phyloP scores from a whole-genome alignment of 805 yeast species.

The Wickerhamiella nectarea region DNA sequence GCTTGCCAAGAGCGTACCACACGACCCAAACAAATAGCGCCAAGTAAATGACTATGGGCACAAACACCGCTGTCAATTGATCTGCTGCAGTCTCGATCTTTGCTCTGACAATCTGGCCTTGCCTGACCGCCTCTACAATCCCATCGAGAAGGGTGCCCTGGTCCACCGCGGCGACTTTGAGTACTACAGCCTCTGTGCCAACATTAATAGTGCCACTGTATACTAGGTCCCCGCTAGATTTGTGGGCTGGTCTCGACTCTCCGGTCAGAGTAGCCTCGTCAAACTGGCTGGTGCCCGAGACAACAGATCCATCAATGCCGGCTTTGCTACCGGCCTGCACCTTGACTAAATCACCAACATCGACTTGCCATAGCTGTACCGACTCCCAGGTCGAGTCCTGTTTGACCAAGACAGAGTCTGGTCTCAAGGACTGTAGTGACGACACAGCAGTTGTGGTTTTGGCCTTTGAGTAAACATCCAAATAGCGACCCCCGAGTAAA shows the following conservation, averaged over 20 bases:
- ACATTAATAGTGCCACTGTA: slow-evolving; percentile 60
- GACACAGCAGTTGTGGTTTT: slow-evolving; percentile 56
- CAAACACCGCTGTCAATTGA: slow-evolving; percentile 53
- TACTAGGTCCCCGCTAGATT: slow-evolving; percentile 46
- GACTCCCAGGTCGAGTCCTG: slow-evolving; percentile 17
- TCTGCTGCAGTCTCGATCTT: slow-evolving; percentile 65
- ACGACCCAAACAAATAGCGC: slow-evolving; percentile 55
- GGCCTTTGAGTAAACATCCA: slow-evolving; percentile 53
- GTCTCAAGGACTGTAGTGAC: slow-evolving; percentile 38
- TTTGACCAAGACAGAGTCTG: slow-evolving; percentile 32
- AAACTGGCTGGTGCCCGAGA: slow-evolving; percentile 61
- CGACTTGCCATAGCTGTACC: slow-evolving; percentile 34
- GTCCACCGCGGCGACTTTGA: not conserved
- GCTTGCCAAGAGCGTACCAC: slow-evolving; percentile 48
- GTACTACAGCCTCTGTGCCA: slow-evolving; percentile 37
- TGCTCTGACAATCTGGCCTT: slow-evolving; percentile 59
- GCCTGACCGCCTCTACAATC: slow-evolving; percentile 54
- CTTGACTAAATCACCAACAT: slow-evolving; percentile 71
- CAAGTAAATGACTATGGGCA: slow-evolving; percentile 48
- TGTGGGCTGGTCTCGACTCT: slow-evolving; percentile 50
- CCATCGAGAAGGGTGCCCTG: slow-evolving; percentile 39
- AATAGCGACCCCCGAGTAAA: slow-evolving; percentile 51
- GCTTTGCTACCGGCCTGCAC: slow-evolving; percentile 29
- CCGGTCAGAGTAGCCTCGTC: slow-evolving; percentile 90
- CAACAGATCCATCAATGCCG: slow-evolving; percentile 69